These are phyloP conservation scores for Fagopyrum tataricum DNA, from an alignment of 148 eudicot genomes.

Conservation along the genomic window DNA sequence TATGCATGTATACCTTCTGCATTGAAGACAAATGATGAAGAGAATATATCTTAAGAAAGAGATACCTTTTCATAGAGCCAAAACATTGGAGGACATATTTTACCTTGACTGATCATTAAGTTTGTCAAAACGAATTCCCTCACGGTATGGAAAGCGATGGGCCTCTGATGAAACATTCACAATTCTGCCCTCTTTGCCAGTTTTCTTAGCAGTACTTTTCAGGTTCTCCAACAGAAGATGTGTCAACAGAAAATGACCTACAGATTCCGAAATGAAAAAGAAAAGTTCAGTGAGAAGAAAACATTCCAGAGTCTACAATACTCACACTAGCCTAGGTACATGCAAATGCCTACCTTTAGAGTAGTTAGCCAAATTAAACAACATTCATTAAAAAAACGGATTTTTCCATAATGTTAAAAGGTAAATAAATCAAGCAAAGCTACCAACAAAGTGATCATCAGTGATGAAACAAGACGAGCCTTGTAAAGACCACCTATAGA, in stretches of 20 bases:
- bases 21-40: too few species aligned
- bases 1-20: too few species aligned
- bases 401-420: not conserved
- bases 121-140: constrained; percentile 60
- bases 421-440: not conserved
- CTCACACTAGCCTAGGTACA: not conserved
- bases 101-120: constrained; percentile 58
- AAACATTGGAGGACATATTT: not conserved
- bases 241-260: constrained; percentile 71
- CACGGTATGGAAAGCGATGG: constrained; percentile 46
- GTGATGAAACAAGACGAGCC: not conserved
- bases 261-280: not conserved
- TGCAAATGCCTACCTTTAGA: not conserved
- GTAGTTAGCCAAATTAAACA: not conserved
- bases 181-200: constrained; percentile 55
- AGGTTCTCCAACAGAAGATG: constrained; percentile 52
- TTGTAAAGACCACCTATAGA: too few species aligned
- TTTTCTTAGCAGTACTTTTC: constrained; percentile 39
- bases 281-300: not conserved
- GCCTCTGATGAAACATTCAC: constrained; percentile 60
- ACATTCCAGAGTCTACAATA: not conserved
- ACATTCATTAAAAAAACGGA: not conserved
- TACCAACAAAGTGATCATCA: not conserved
- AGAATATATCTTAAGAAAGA: too few species aligned
- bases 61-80: not conserved